Evolutionary conservation across 345 rosid species (phyloP), one percentile per base, ranked within the genome.

Genomic region (Ailanthus altissimus): DNA sequence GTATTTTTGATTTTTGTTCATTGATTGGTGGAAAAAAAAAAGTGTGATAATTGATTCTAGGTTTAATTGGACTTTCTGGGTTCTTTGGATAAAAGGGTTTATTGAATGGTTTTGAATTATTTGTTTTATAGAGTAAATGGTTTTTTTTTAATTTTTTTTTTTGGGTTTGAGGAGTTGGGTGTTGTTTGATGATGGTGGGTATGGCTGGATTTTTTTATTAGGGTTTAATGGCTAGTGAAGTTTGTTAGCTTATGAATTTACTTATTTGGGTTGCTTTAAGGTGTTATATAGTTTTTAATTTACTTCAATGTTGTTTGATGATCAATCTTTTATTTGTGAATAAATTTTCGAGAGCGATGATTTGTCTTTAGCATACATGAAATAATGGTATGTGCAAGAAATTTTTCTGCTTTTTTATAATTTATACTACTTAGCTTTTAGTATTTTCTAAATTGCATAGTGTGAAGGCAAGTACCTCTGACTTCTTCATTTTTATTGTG

Each of bases 51-150:
- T 54, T 58, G 49, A 32, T 61, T 57, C 20, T 69, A 38, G 20
- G 45, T 23, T 76, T 85, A 73, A 69, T 58, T 58, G 32, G 14
- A 5, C 64, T 47, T 32, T 54, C 8, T 18, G 28, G 43, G 72
- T 26, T 66, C 59, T 28, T 16, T 11, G 75, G 32, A 15, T 36
- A 14, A n/a, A 54, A 45, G 71, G 15, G 8, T 54, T 63, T 64
- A 23, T 6, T 57, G 64, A 40, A 43, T 47, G 40, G 3, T 32
- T 59, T 68, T 64, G 57, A 57, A 60, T 75, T 57, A 64, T 64
- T 72, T n/a, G 50, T 45, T 53, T 75, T 23, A 18, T 25, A 58
- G 13, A 2, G 49, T 40, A 28, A 25, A 56, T 46, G 42, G 21
- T 61, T 63, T 0, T 54, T 74, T 56, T 10, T 25, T n/a, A n/a